Percentiles rank a stretch among this genome's conserved stretches.
phyloP scores from a whole-genome alignment of 75 land plant genomes.

The Isoetes taiwanensis region DNA sequence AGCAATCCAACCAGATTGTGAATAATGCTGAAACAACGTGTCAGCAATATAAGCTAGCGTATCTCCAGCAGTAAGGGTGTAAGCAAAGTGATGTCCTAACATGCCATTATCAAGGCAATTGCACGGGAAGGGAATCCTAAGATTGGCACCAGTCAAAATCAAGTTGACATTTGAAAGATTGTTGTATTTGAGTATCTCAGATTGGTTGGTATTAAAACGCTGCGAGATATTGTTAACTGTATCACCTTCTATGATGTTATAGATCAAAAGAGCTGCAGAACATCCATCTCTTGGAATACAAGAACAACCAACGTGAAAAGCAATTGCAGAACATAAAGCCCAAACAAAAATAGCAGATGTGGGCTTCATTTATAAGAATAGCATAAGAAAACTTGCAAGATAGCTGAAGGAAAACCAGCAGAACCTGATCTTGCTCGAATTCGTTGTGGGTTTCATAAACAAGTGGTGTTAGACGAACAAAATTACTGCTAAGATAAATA shows the following conservation, averaged over 20 bases:
- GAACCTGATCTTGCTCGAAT: too few species aligned
- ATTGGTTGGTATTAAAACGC: slow-evolving; percentile 2
- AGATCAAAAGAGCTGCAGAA: slow-evolving; percentile 11
- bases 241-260: neutral
- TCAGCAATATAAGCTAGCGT: neutral
- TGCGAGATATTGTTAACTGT: slow-evolving; percentile 1
- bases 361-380: too few species aligned
- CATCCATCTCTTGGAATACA: slow-evolving; percentile 19
- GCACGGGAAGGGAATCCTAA: neutral
- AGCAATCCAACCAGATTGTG: neutral
- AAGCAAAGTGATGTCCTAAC: neutral
- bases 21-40: neutral
- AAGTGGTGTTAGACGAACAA: too few species aligned
- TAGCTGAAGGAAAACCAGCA: too few species aligned
- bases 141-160: neutral
- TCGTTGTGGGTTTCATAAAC: too few species aligned
- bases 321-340: too few species aligned
- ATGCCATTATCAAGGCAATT: neutral
- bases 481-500: too few species aligned
- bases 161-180: neutral
- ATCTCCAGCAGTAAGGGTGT: neutral
- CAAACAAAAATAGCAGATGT: too few species aligned
- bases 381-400: too few species aligned
- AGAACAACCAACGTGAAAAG: too few species aligned
- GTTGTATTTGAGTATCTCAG: neutral